These are phyloP conservation scores for Hemerocallis citrina DNA, from an alignment of 106 monocot genomes.

Conservation along the genomic window DNA sequence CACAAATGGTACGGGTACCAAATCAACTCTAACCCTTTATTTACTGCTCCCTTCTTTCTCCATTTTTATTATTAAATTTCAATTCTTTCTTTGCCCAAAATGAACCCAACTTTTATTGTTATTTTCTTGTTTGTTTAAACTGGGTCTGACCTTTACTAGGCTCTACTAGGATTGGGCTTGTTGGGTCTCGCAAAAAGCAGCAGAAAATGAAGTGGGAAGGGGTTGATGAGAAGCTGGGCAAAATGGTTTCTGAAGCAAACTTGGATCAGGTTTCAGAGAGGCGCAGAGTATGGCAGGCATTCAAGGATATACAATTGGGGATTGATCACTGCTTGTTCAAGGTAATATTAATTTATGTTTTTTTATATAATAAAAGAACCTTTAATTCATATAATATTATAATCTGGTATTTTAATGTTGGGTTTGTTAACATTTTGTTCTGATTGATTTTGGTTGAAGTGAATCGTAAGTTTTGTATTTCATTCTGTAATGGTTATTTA, in stretches of 20 bases:
- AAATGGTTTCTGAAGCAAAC: slow-evolving; percentile 44
- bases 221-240: slow-evolving; percentile 54
- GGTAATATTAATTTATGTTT: slow-evolving; percentile 20
- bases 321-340: slow-evolving; percentile 90
- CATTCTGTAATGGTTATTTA: too few species aligned
- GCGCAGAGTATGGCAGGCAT: slow-evolving; percentile 63
- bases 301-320: slow-evolving; percentile 71
- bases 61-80: too few species aligned
- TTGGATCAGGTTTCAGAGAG: slow-evolving; percentile 67
- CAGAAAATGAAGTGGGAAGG: slow-evolving; percentile 47
- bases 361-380: neutral
- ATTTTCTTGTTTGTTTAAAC: neutral
- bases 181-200: slow-evolving; percentile 5
- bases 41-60: too few species aligned
- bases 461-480: too few species aligned
- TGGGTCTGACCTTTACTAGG: neutral
- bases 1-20: too few species aligned
- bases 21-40: too few species aligned
- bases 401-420: too few species aligned
- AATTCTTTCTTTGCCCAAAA: too few species aligned
- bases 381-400: too few species aligned
- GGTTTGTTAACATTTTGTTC: neutral
- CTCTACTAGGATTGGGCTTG: slow-evolving; percentile 9
- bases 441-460: neutral
- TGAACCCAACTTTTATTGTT: too few species aligned